These are phyloP conservation scores for Pythium folliculosum DNA, from an alignment of 352 stramenopile genomes.

Conservation along the genomic window DNA sequence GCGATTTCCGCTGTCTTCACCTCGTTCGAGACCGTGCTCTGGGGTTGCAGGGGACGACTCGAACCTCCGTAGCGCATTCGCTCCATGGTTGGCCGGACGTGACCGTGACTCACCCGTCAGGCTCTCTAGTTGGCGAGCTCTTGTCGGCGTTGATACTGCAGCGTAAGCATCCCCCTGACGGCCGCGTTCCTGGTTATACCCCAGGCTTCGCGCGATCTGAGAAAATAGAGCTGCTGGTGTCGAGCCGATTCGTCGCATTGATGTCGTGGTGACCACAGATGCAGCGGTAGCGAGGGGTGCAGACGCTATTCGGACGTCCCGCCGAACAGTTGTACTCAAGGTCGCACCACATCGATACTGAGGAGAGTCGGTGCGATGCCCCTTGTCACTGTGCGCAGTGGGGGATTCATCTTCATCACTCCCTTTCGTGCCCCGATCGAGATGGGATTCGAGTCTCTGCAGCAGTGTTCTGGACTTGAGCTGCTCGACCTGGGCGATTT, in stretches of 20 bases:
- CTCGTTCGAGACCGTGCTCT: not conserved
- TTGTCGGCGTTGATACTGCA: conserved; percentile 6
- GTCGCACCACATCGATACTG: too few species aligned
- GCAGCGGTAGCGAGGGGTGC: not conserved
- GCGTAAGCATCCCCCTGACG: conserved; percentile 15
- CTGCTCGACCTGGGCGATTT: conserved; percentile 24
- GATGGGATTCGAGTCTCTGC: conserved; percentile 24
- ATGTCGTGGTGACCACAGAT: not conserved
- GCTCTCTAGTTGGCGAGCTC: not conserved
- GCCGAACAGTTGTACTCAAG: too few species aligned
- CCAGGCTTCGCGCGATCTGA: conserved; percentile 12
- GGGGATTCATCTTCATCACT: conserved; percentile 1
- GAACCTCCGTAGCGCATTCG: conserved; percentile 16
- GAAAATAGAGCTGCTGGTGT: conserved; percentile 19
- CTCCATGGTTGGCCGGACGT: not conserved
- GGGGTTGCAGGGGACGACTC: not conserved
- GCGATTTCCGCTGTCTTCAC: not conserved
- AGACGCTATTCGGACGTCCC: too few species aligned
- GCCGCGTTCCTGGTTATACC: not conserved
- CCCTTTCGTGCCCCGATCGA: not conserved
- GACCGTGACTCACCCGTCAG: not conserved
- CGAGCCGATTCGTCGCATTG: conserved; percentile 17
- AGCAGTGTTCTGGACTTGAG: conserved; percentile 23
- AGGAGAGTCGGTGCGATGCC: not conserved
- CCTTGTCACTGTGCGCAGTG: too few species aligned